Conservation (phyloP, 768 basidiomycete species). For the Suillus paluster region DNA sequence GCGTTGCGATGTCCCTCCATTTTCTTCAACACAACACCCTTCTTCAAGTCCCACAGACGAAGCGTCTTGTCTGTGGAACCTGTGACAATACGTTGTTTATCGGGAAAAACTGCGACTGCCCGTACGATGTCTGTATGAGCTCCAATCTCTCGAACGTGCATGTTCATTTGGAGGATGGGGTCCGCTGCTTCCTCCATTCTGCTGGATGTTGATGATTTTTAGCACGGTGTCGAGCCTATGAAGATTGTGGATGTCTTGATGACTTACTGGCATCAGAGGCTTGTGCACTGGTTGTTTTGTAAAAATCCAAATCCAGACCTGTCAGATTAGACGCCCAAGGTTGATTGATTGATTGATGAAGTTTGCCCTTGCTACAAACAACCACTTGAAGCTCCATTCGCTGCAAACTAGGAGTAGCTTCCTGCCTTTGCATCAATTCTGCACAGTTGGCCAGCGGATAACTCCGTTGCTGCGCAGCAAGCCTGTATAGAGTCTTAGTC, state of each 20-base stretch:
- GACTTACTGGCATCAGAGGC: too few relatives aligned
- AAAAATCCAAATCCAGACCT: too few relatives aligned
- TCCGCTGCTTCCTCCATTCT: not conserved
- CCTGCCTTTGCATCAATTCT: too few relatives aligned
- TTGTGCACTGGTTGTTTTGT: too few relatives aligned
- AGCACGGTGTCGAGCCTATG: not conserved
- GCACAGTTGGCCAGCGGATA: too few relatives aligned
- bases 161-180: not conserved
- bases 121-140: not conserved
- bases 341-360: too few relatives aligned
- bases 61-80: not conserved
- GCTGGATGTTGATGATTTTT: not conserved
- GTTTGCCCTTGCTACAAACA: too few relatives aligned
- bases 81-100: not conserved
- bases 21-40: not conserved
- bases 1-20: not conserved
- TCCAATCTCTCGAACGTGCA: not conserved
- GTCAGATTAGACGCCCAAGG: too few relatives aligned
- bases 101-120: not conserved
- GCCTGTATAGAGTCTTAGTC: too few relatives aligned
- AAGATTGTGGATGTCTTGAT: not conserved
- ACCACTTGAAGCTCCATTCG: too few relatives aligned
- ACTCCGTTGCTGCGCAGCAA: too few relatives aligned
- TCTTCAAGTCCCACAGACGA: not conserved
- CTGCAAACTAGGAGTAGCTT: too few relatives aligned